These are phyloP conservation scores for Craterostigma plantagineum DNA, from an alignment of 257 asterid species.

Conservation along the genomic window DNA sequence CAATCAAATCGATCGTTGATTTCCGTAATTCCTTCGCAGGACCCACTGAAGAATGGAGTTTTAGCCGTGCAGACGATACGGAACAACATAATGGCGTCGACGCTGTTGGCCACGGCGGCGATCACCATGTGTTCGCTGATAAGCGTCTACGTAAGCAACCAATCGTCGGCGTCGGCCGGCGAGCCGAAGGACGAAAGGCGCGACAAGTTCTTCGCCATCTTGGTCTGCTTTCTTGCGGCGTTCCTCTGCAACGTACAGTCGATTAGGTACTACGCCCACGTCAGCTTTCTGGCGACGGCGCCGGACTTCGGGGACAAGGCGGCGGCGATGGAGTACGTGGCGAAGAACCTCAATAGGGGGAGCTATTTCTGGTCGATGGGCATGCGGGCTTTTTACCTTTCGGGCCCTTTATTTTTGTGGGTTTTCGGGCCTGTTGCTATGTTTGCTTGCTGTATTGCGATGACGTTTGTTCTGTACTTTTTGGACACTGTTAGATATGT, in stretches of 20 bases:
- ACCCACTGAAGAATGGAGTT: conserved; percentile 69
- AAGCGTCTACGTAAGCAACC: conserved; percentile 63
- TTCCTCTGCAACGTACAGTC: conserved; percentile 63
- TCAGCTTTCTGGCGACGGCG: conserved; percentile 57
- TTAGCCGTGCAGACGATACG: conserved; percentile 74
- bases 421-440: conserved; percentile 65
- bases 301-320: conserved; percentile 26
- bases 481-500: conserved; percentile 56
- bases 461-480: conserved; percentile 45
- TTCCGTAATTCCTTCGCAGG: too few relatives aligned
- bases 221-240: conserved; percentile 67
- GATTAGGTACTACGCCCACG: conserved; percentile 67
- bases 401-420: conserved; percentile 72
- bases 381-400: conserved; percentile 55
- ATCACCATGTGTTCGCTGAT: conserved; percentile 72
- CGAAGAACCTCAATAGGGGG: conserved; percentile 43
- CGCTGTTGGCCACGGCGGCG: conserved; percentile 71
- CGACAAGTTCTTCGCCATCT: conserved; percentile 42
- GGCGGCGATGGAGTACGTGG: conserved; percentile 51
- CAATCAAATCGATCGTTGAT: too few relatives aligned
- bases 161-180: conserved; percentile 18
- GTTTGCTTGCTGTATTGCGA: conserved; percentile 44
- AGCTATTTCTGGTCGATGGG: conserved; percentile 77
- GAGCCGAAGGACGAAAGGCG: conserved; percentile 46
- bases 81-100: conserved; percentile 92